These are phyloP conservation scores for Senna tora DNA, from an alignment of 306 rosid species.

Conservation along the genomic window DNA sequence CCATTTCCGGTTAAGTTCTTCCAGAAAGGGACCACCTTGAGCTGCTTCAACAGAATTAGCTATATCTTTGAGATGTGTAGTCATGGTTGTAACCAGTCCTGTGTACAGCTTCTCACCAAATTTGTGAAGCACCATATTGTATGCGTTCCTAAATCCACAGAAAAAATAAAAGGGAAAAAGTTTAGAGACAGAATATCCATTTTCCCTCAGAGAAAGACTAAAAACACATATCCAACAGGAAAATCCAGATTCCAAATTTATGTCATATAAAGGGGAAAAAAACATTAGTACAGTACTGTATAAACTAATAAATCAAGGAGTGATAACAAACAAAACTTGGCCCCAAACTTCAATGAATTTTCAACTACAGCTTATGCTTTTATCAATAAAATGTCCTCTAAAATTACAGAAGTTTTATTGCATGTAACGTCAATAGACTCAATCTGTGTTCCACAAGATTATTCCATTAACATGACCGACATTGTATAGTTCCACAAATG, in stretches of 20 bases:
- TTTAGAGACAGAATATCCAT: conserved; percentile 30
- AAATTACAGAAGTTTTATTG: background rate
- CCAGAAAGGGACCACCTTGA: conserved; percentile 86
- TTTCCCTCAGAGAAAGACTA: conserved; percentile 2
- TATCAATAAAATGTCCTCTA: background rate
- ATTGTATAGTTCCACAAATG: background rate
- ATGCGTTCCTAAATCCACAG: conserved; percentile 77
- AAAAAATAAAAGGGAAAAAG: conserved; percentile 1
- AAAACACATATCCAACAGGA: conserved; percentile 13
- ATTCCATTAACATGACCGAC: background rate
- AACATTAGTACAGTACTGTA: background rate
- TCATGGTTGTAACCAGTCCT: conserved; percentile 80
- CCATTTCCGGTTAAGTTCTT: conserved; percentile 90
- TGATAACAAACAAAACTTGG: conserved; percentile 9
- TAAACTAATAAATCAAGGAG: conserved; percentile 14
- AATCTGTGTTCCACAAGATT: background rate
- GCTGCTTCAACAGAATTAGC: conserved; percentile 82
- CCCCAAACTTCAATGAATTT: conserved; percentile 18
- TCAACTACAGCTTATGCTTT: background rate
- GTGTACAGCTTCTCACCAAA: conserved; percentile 88
- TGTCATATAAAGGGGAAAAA: conserved; percentile 21
- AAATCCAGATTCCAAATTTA: conserved; percentile 20
- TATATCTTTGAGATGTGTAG: conserved; percentile 77
- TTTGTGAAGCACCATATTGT: conserved; percentile 98
- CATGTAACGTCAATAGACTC: background rate